Evolutionary conservation across 192 early-diverging fungal genomes (phyloP), one percentile per base, ranked within the genome.

Genomic region (Coemansia sp.): DNA sequence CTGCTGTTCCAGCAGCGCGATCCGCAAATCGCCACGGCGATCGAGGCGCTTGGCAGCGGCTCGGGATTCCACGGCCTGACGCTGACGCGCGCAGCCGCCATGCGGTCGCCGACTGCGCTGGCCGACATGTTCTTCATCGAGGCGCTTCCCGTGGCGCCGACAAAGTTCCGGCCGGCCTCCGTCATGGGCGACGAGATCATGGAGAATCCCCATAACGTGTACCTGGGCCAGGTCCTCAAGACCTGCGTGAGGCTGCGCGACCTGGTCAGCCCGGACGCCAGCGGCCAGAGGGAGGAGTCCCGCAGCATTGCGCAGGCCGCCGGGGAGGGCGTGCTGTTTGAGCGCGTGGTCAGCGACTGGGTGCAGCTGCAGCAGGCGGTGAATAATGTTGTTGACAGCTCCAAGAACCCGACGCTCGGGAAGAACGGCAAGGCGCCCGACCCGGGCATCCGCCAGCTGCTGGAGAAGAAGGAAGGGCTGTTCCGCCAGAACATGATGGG

Each of bases 401-500:
- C 94, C 43, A 95, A 93, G 80, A 94, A 92, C 69, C 92, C 95
- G 41, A 80, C 84, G 42, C 48, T 72, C 16, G 66, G 82, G 41
- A 67, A 72, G 41, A 76, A 82, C 46, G 94, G 93, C 52, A 86
- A 89, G 66, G 62, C 82, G 13, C 85, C 90, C 3, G 90, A 94
- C n/a, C 87, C 92, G 4, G 98, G 98, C 70, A 94, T 99, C 65
- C 87, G 92, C 42, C 98, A 99, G 85, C 74, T 95, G 32, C 84
- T 99, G 56, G 98, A 99, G 79, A 98, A 98, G 90, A 99, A 99
- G 86, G 94, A 98, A 74, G 98, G 98, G 68, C 83, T 99, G 59
- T 98, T 99, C 85, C 87, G 98, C 58, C 97, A 95, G 85, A 95
- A 99, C 80, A 97, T 99, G 96, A 99, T 99, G 98, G 98, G 98